A percentile compares a stretch with the other conserved stretches of the same genome.
Conservation (phyloP, 1,284 basidiomycete species). For the Ustilago esculenta region DNA sequence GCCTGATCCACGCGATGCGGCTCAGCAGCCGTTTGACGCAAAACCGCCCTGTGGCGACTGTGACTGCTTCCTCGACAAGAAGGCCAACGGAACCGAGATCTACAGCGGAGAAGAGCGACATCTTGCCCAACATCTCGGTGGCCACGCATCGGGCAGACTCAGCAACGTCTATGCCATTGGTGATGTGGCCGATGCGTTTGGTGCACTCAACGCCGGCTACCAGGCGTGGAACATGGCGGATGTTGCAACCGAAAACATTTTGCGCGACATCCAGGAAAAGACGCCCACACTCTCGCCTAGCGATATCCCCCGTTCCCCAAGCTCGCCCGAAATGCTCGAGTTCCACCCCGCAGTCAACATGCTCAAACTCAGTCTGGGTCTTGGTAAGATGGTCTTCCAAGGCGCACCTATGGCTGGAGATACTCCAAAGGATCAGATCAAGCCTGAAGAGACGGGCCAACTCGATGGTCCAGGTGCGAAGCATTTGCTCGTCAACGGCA, state of each 20-base stretch:
- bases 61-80: conserved; percentile 66
- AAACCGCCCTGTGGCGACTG: conserved; percentile 64
- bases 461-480: conserved; percentile 16
- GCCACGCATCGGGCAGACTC: conserved; percentile 28
- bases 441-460: conserved; percentile 24
- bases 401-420: conserved; percentile 41
- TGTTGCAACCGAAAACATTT: conserved; percentile 62
- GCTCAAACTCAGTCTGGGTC: conserved; percentile 61
- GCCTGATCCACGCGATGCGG: conserved; percentile 52
- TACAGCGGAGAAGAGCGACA: conserved; percentile 21
- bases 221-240: conserved; percentile 67
- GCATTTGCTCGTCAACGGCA: conserved; percentile 24
- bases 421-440: conserved; percentile 15
- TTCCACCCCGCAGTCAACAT: conserved; percentile 60
- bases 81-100: conserved; percentile 41
- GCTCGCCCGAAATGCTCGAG: conserved; percentile 24
- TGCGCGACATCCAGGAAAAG: conserved; percentile 48
- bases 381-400: conserved; percentile 62
- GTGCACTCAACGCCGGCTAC: conserved; percentile 65
- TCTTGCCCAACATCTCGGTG: conserved; percentile 14
- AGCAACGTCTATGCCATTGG: conserved; percentile 64
- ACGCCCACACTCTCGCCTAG: conserved; percentile 4
- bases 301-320: conserved; percentile 3
- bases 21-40: conserved; percentile 55
- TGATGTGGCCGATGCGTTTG: conserved; percentile 65